A percentile compares a stretch with the other conserved stretches of the same genome.
Conservation (phyloP, 306 rosid genomes). For the Cicer bijugum region DNA sequence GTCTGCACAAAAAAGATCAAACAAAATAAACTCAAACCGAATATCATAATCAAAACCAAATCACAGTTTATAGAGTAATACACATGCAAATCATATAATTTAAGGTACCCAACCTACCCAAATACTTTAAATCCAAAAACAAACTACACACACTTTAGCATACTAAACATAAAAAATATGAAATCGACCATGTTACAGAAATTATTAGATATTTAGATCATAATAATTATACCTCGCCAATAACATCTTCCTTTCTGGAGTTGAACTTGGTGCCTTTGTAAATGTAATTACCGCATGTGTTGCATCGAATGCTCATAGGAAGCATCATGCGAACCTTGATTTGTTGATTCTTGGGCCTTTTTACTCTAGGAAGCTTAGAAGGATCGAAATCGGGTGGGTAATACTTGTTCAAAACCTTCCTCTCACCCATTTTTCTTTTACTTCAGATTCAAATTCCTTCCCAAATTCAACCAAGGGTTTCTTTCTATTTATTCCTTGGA, state of each 20-base stretch:
- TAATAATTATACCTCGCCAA: conserved; percentile 48
- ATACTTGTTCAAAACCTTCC: conserved; percentile 89
- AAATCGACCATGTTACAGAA: background rate
- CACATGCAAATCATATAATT: too few species aligned
- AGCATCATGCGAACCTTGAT: conserved; percentile 98
- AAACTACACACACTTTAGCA: background rate
- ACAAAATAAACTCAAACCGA: background rate
- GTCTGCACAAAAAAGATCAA: conserved; percentile 58
- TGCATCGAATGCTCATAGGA: conserved; percentile 97
- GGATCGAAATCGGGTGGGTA: conserved; percentile 97
- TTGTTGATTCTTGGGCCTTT: conserved; percentile 81
- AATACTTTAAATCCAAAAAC: too few species aligned
- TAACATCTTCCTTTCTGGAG: conserved; percentile 56
- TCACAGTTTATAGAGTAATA: conserved; percentile 9
- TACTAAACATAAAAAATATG: background rate
- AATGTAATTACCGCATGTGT: conserved; percentile 68
- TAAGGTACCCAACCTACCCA: too few species aligned
- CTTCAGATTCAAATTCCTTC: conserved; percentile 20
- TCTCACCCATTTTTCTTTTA: conserved; percentile 75
- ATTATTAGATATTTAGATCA: background rate
- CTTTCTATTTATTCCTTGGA: background rate
- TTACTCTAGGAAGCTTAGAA: conserved; percentile 69
- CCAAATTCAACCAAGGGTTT: background rate
- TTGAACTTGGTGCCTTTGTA: conserved; percentile 61
- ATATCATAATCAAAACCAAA: conserved; percentile 28